A percentile compares a stretch with the other conserved stretches of the same genome.
phyloP scores from a whole-genome alignment of 441 rosid species.

The Hura crepitans region DNA sequence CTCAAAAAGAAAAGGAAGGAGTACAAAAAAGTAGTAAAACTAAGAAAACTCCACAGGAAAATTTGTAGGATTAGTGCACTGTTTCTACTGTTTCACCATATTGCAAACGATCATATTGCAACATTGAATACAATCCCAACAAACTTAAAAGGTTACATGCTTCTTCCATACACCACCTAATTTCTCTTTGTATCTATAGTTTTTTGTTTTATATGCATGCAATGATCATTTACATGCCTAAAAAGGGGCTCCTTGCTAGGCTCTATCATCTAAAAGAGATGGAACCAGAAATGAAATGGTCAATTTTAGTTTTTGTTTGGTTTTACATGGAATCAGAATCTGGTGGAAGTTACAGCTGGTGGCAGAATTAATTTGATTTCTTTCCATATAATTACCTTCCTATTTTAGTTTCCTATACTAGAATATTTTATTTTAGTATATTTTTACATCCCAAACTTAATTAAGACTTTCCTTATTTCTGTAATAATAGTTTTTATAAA shows the following conservation, averaged over 20 bases:
- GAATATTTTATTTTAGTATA: no score
- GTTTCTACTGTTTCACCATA: background rate
- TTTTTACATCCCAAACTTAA: no score
- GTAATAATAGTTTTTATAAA: no score
- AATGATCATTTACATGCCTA: background rate
- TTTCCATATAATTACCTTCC: no score
- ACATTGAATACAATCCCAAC: background rate
- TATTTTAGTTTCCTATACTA: no score
- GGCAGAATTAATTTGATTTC: no score
- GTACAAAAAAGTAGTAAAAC: conserved; percentile 6
- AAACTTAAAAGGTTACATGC: background rate
- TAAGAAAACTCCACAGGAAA: background rate
- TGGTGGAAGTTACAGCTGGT: no score
- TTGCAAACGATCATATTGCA: background rate
- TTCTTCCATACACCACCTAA: background rate
- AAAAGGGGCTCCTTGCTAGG: background rate
- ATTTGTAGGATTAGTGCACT: background rate
- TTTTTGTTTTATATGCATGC: background rate
- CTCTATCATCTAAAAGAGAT: background rate
- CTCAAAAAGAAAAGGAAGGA: conserved; percentile 14
- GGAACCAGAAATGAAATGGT: background rate
- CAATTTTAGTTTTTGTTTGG: background rate
- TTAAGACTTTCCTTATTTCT: no score
- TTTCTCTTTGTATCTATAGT: background rate
- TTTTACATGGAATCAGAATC: background rate